Evolutionary conservation across 352 stramenopile genomes (phyloP), one percentile per base, ranked within the genome.

Genomic region (Globisporangium takayamanum): DNA sequence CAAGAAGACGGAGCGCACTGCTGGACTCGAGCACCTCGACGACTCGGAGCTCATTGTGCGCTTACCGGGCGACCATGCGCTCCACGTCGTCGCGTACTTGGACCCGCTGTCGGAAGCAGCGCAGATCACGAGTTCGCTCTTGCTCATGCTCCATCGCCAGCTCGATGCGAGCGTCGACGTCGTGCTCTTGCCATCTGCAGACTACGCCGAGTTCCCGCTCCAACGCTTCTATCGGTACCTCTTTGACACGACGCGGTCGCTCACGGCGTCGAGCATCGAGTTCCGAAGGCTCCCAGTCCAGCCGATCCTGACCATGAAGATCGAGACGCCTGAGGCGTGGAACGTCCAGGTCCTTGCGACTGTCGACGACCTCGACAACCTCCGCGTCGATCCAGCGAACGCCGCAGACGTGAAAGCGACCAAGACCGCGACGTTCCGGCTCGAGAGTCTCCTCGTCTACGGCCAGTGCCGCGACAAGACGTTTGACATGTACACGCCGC

Each of bases 221-320:
- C 82, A 96, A 68, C 85, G 84, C 8, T 98, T 97, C 69, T 98
- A 98, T 62, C 82, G 90, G 22, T 98, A 97, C 57, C 63, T 92
- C 8, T 93, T 94, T 39, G 73, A 86, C 39, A 87, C 77, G 60
- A 84, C 76, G 60, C 26, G 55, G 11, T 75, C 72, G 16, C 60
- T 69, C 36, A 55, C 65, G 44, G 73, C 69, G 20, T 68, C 72
- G 22, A 81, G 57, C n/a, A 72, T 89, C 14, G 58, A 74, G 15
- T 98, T 98, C 72, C 64, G 66, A 11, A 76, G 78, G 47, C 64
- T 98, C 15, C 91, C 93, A 0, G 75, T 89, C 45, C 72, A 89
- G 30, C 88, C 91, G 15, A 86, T 97, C 50, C 60, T 98, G 57
- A 98, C 94, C 2, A 88, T 97, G 72, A 94, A 97, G 62, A 84